Base-by-base conservation (phyloP, 179 eudicot genomes). In the Sideroxylon spinosum region DNA sequence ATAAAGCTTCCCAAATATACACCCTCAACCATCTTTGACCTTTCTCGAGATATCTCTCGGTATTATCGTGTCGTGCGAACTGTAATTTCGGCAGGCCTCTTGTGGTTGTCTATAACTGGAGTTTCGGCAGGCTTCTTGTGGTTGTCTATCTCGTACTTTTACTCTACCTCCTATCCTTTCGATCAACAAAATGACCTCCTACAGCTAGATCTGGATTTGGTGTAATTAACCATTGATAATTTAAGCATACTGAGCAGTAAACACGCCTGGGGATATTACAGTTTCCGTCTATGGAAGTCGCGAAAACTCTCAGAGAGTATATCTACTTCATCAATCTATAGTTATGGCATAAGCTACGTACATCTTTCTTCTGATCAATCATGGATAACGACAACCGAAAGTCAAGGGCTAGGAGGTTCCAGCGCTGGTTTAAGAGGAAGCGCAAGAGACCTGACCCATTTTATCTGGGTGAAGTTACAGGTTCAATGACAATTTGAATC, bases 341-440 rank as follows among this genome's bases (percentile, higher is more conserved):
- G 28, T 14, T 56, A 61, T 67, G 73, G 82, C 79, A 81, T 78
- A 83, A 83, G 61, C 57, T 9, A 59, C 10, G 52, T 9, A 59
- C 10, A n/a, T 62, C 48, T 83, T 76, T 81, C 79, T 60, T 25
- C 80, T 77, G 37, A 79, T 65, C 60, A 53, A 82, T 14, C 26
- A 91, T 89, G 97, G 91, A 85, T 29, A 88, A 76, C 62, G 87
- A 87, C 85, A 76, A 83, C 16, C 65, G 57, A 12, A 78, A 80
- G 79, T 80, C 87, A 37, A 69, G 72, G 57, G 79, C 87, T 2
- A 73, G 80, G 65, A 84, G 82, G 85, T 71, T 89, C 22, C 83
- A 75, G 10, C 70, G 75, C 77, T 86, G 91, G 94, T 83, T 87
- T 65, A 71, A 50, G 71, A 86, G 88, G 85, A 87, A 86, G 83